These are phyloP conservation scores for Williopsis jadinii DNA, from an alignment of 1,139 yeast genomes.

Conservation along the genomic window DNA sequence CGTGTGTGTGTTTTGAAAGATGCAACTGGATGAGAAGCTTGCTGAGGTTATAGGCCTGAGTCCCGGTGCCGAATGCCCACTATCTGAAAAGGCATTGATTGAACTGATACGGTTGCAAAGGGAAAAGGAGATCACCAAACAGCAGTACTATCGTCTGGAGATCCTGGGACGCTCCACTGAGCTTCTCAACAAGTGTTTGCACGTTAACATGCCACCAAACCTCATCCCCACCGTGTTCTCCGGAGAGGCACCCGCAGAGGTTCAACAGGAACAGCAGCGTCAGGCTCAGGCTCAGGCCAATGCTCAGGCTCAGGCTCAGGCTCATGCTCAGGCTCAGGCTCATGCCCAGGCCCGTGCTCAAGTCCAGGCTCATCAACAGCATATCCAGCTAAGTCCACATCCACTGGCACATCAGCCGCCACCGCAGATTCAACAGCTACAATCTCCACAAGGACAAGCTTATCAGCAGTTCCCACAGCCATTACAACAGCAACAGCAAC, in stretches of 20 bases:
- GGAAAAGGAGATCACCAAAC: constrained; percentile 81
- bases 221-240: constrained; percentile 60
- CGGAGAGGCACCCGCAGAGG: constrained; percentile 15
- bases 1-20: too few species aligned
- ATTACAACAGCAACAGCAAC: background rate
- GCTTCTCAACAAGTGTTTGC: constrained; percentile 53
- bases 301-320: constrained; percentile 9
- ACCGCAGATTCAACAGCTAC: constrained; percentile 2
- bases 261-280: constrained; percentile 5
- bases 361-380: constrained; percentile 2
- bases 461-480: background rate
- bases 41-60: constrained; percentile 45
- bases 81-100: constrained; percentile 53
- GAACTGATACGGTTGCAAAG: constrained; percentile 58
- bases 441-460: background rate
- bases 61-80: constrained; percentile 42
- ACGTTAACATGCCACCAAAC: constrained; percentile 59
- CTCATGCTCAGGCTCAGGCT: constrained; percentile 7
- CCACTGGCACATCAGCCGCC: background rate
- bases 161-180: constrained; percentile 52
- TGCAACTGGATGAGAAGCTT: constrained; percentile 11
- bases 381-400: background rate
- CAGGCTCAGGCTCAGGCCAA: constrained; percentile 6
- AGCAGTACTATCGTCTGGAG: constrained; percentile 69
- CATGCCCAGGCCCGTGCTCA: constrained; percentile 8